Conservation (phyloP, 2,329 filamentous ascomycete species). For the Neobulgaria alba region DNA sequence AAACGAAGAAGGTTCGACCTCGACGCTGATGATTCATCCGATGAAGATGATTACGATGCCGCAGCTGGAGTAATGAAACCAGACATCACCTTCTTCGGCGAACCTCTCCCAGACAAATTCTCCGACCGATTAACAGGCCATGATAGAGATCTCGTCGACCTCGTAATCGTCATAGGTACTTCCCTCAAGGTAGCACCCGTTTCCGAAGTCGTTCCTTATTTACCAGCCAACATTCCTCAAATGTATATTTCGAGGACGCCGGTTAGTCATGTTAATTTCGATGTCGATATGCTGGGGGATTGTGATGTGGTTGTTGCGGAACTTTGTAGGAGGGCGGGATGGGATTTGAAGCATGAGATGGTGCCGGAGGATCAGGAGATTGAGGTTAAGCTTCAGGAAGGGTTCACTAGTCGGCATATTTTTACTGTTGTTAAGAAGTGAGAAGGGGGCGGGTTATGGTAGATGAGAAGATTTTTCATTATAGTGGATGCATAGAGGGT, state of each 20-base stretch:
- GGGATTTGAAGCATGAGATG: constrained; percentile 74
- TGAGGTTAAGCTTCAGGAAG: constrained; percentile 43
- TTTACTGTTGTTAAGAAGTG: constrained; percentile 28
- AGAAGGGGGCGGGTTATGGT: neutral
- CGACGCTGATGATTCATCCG: constrained; percentile 23
- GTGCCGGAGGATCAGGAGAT: constrained; percentile 62
- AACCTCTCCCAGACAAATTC: constrained; percentile 78
- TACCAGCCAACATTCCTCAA: constrained; percentile 75
- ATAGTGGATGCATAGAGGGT: neutral
- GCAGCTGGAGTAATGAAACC: constrained; percentile 83
- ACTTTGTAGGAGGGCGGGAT: constrained; percentile 71
- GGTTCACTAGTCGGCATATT: constrained; percentile 36
- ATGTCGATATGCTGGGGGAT: constrained; percentile 92
- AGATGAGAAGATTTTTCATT: neutral
- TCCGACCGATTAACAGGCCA: constrained; percentile 70
- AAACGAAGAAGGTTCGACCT: constrained; percentile 24
- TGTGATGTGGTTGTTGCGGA: constrained; percentile 87
- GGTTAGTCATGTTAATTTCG: constrained; percentile 85
- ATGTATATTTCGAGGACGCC: constrained; percentile 84
- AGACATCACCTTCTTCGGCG: constrained; percentile 97
- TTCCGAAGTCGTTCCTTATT: constrained; percentile 75
- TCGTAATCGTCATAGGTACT: constrained; percentile 93
- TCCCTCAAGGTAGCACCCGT: constrained; percentile 94
- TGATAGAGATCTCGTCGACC: constrained; percentile 72
- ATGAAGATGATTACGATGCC: constrained; percentile 51